A percentile compares a stretch with the other conserved stretches of the same genome.
These are phyloP conservation scores for Botrytis galanthina DNA, from an alignment of 2,329 filamentous ascomycete species.

Conservation along the genomic window DNA sequence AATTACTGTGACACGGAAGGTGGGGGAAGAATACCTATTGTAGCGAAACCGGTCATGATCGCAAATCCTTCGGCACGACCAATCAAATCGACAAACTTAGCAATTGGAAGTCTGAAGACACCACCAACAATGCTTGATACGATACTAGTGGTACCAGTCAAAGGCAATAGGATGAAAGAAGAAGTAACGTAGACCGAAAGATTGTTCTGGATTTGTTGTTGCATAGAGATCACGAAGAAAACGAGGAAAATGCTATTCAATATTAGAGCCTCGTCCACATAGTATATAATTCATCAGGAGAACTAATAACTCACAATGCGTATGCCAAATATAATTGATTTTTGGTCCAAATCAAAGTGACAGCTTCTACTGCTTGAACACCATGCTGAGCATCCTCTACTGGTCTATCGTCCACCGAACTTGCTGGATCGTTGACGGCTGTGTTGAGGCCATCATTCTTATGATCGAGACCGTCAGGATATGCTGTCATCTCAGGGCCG, in stretches of 20 bases:
- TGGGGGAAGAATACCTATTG: constrained; percentile 38
- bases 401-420: constrained; percentile 16
- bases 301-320: constrained; percentile 25
- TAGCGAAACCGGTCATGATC: constrained; percentile 52
- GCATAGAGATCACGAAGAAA: constrained; percentile 34
- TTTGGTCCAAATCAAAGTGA: constrained; percentile 34
- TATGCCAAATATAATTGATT: constrained; percentile 32
- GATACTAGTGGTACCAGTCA: constrained; percentile 32
- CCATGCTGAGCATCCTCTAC: constrained; percentile 28
- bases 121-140: constrained; percentile 35
- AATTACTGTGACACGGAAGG: not conserved
- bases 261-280: not conserved
- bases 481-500: not conserved
- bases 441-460: not conserved
- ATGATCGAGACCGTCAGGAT: constrained; percentile 3
- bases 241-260: constrained; percentile 30
- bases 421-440: not conserved
- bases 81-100: constrained; percentile 66
- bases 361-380: constrained; percentile 32
- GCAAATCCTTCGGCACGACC: constrained; percentile 63
- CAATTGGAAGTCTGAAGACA: constrained; percentile 43
- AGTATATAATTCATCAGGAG: not conserved
- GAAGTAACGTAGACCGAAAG: constrained; percentile 32
- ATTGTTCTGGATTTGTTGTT: constrained; percentile 31
- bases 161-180: constrained; percentile 29